phyloP scores from a whole-genome alignment of 495 filamentous ascomycete genomes.

The Neurospora cerealis region DNA sequence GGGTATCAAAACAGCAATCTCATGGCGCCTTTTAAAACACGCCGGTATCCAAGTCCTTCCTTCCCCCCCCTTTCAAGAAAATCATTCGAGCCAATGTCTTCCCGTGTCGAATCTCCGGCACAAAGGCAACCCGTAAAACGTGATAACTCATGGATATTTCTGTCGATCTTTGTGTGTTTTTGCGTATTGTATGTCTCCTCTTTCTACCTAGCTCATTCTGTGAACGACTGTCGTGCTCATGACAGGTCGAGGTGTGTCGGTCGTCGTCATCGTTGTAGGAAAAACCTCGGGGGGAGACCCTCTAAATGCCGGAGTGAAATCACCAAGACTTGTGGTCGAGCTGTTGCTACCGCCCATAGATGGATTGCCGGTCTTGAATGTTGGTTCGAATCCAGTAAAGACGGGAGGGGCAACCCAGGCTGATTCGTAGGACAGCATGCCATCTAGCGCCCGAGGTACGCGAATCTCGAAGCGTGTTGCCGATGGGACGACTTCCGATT shows the following conservation, averaged over 20 bases:
- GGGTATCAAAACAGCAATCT: background rate
- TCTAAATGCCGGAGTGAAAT: background rate
- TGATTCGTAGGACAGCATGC: conserved; percentile 18
- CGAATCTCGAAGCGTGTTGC: conserved; percentile 18
- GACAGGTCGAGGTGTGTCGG: conserved; percentile 25
- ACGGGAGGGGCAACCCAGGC: background rate
- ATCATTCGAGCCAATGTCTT: background rate
- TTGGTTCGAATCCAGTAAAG: background rate
- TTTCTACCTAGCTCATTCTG: background rate
- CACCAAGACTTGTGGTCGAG: background rate
- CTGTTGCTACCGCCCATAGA: background rate
- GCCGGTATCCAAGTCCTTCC: background rate
- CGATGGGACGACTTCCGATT: conserved; percentile 7
- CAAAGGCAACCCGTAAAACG: background rate
- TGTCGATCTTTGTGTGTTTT: background rate
- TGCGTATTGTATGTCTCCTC: background rate
- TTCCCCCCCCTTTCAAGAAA: background rate
- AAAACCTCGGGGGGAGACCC: conserved; percentile 3
- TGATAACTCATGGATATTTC: background rate
- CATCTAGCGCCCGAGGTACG: conserved; percentile 34
- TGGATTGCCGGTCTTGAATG: background rate
- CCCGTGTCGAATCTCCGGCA: background rate
- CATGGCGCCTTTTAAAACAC: background rate
- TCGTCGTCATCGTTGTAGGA: conserved; percentile 23
- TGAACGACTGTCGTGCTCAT: conserved; percentile 7